A percentile compares a stretch with the other conserved stretches of the same genome.
These are phyloP conservation scores for Erythrophleum fordii DNA, from an alignment of 306 rosid species.

Conservation along the genomic window DNA sequence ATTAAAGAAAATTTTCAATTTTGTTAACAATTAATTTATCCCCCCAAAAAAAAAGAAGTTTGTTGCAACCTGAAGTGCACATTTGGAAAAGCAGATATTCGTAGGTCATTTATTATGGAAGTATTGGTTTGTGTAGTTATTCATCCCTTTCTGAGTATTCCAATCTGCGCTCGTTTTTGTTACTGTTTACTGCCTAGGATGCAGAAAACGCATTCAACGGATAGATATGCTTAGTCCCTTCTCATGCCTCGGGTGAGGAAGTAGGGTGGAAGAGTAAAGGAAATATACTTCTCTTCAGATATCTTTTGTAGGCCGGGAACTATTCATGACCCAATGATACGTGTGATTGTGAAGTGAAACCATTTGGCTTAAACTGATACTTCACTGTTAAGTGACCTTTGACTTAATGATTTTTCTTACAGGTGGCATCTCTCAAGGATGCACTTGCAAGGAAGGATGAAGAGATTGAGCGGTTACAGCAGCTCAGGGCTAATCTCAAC, in stretches of 20 bases:
- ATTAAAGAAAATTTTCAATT: neutral
- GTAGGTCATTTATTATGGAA: neutral
- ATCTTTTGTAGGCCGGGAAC: slow-evolving; percentile 26
- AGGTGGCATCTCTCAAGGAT: slow-evolving; percentile 86
- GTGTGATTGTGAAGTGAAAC: slow-evolving; percentile 13
- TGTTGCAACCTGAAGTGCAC: neutral
- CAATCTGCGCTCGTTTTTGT: neutral
- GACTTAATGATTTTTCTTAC: slow-evolving; percentile 46
- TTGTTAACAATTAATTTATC: neutral
- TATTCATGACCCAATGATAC: slow-evolving; percentile 14
- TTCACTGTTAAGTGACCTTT: slow-evolving; percentile 23
- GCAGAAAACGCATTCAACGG: neutral
- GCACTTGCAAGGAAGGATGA: slow-evolving; percentile 71
- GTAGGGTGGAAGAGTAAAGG: neutral
- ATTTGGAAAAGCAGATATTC: neutral
- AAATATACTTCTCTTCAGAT: neutral
- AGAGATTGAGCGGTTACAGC: slow-evolving; percentile 79
- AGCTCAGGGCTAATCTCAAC: slow-evolving; percentile 59
- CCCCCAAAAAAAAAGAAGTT: neutral
- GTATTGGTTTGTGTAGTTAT: neutral
- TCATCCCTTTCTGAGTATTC: neutral
- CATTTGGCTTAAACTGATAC: slow-evolving; percentile 30
- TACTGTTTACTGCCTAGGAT: slow-evolving; percentile 16
- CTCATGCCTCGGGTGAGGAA: neutral
- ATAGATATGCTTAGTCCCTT: neutral